These are phyloP conservation scores for Chaetomidium leptoderma DNA, from an alignment of 495 filamentous ascomycete species.

Conservation along the genomic window DNA sequence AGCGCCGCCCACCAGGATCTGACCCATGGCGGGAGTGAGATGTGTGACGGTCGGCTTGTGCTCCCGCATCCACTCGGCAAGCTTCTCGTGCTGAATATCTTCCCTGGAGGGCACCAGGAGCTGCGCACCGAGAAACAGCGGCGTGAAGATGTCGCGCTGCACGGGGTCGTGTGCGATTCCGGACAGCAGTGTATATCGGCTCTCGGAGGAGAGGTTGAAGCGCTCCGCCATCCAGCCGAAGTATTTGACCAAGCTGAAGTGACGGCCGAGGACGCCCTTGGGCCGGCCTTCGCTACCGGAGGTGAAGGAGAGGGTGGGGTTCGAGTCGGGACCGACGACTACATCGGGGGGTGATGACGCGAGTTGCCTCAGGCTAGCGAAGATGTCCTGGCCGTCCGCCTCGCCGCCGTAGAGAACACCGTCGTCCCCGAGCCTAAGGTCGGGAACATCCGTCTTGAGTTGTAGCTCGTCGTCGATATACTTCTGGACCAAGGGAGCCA, in stretches of 20 bases:
- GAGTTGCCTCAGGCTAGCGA: slow-evolving; percentile 49
- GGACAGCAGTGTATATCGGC: slow-evolving; percentile 78
- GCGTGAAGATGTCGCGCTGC: slow-evolving; percentile 91
- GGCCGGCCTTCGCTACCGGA: slow-evolving; percentile 77
- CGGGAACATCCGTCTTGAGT: slow-evolving; percentile 73
- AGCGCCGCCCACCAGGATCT: slow-evolving; percentile 86
- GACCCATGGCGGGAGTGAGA: slow-evolving; percentile 93
- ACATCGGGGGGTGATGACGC: slow-evolving; percentile 62
- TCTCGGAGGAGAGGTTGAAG: slow-evolving; percentile 69
- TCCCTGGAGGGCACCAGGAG: slow-evolving; percentile 77
- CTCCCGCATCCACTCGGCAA: slow-evolving; percentile 88
- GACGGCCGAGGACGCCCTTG: slow-evolving; percentile 76
- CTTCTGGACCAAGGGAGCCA: slow-evolving; percentile 63
- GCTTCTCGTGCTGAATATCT: slow-evolving; percentile 80
- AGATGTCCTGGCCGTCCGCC: slow-evolving; percentile 60
- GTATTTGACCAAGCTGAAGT: slow-evolving; percentile 84
- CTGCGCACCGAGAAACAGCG: slow-evolving; percentile 80
- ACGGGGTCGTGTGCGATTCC: slow-evolving; percentile 90
- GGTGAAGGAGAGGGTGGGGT: slow-evolving; percentile 79
- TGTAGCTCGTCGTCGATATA: slow-evolving; percentile 72
- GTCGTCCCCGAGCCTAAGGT: slow-evolving; percentile 66
- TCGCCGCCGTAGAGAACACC: slow-evolving; percentile 69
- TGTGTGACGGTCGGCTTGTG: slow-evolving; percentile 80
- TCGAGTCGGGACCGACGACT: slow-evolving; percentile 85
- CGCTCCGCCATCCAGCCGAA: slow-evolving; percentile 87